A percentile compares a stretch with the other conserved stretches of the same genome.
phyloP scores from a whole-genome alignment of 1,284 basidiomycete species.

The Cystobasidium pallidum region DNA sequence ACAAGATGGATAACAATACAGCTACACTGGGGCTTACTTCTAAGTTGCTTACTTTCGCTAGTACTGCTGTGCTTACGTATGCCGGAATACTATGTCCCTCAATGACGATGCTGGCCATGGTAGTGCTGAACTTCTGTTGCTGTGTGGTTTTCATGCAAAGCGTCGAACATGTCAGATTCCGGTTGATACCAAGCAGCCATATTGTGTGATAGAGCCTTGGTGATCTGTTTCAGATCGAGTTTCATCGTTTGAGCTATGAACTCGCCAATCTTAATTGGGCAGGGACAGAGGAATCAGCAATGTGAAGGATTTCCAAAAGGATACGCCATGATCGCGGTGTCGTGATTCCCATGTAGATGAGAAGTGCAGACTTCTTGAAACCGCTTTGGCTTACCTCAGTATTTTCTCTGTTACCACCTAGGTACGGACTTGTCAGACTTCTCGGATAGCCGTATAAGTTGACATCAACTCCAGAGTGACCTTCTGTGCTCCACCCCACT shows the following conservation, averaged over 20 bases:
- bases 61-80: not conserved
- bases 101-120: constrained; percentile 46
- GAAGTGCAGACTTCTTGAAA: too few relatives aligned
- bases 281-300: not conserved
- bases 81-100: not conserved
- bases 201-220: constrained; percentile 40
- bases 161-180: not conserved
- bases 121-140: constrained; percentile 44
- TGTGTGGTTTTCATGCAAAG: constrained; percentile 26
- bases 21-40: not conserved
- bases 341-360: too few relatives aligned
- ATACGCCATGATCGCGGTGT: too few relatives aligned
- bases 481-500: constrained; percentile 57
- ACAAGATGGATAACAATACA: too few relatives aligned
- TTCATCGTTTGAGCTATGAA: constrained; percentile 51
- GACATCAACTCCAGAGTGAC: constrained; percentile 58
- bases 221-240: constrained; percentile 50
- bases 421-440: constrained; percentile 45
- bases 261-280: constrained; percentile 49
- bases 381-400: constrained; percentile 51
- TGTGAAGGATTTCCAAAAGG: too few relatives aligned
- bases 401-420: constrained; percentile 57
- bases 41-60: not conserved
- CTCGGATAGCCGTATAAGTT: constrained; percentile 56
- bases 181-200: constrained; percentile 43